phyloP scores from a whole-genome alignment of 352 stramenopile species.

The Phytophthora palmivora region DNA sequence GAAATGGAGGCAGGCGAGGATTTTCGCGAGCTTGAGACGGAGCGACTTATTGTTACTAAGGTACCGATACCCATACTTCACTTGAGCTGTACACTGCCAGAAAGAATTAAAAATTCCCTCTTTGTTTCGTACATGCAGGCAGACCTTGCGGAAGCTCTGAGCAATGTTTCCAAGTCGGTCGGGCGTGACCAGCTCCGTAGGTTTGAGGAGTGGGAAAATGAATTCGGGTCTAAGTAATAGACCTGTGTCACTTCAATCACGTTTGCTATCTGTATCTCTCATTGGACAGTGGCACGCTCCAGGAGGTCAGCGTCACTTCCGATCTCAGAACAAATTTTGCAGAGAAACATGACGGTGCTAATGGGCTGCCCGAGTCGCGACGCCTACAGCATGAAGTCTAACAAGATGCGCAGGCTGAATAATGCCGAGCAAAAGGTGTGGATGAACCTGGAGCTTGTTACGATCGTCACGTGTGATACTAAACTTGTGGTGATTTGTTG shows the following conservation, averaged over 20 bases:
- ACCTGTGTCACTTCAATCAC: not conserved
- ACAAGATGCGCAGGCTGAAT: conserved; percentile 25
- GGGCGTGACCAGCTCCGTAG: conserved; percentile 76
- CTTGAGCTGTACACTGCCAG: no score
- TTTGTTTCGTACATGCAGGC: conserved; percentile 22
- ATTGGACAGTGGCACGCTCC: conserved; percentile 26
- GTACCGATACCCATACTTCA: conserved; percentile 18
- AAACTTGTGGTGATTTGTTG: not conserved
- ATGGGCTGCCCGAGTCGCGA: not conserved
- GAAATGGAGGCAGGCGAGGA: conserved; percentile 52
- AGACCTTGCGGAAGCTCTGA: conserved; percentile 70
- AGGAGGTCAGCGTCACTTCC: not conserved
- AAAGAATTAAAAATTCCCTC: not conserved
- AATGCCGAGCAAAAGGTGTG: conserved; percentile 18
- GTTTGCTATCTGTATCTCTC: conserved; percentile 6
- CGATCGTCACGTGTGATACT: not conserved
- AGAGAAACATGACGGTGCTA: not conserved
- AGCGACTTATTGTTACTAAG: conserved; percentile 72
- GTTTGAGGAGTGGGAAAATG: conserved; percentile 80
- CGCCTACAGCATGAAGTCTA: not conserved
- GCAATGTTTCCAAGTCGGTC: conserved; percentile 88
- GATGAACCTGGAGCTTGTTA: not conserved
- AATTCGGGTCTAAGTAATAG: conserved; percentile 84
- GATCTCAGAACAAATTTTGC: conserved; percentile 6
- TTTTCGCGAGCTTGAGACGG: conserved; percentile 53